A percentile compares a stretch with the other conserved stretches of the same genome.
Evolutionary conservation across 2,329 filamentous ascomycete species (phyloP).

Genomic region (Cephalotrichum gorgonifer): DNA sequence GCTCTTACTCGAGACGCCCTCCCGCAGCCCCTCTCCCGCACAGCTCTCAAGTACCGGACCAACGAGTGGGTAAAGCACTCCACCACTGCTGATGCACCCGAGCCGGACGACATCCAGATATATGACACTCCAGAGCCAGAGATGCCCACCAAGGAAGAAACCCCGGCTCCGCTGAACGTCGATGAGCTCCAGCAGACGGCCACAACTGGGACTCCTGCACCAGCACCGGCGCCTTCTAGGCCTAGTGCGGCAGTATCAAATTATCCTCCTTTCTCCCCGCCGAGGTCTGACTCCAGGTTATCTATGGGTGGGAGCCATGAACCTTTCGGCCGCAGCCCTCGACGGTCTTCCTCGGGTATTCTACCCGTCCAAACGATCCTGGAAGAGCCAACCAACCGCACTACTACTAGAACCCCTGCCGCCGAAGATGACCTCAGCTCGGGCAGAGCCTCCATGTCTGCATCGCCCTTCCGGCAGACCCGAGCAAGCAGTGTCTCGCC

Average conservation of each 20-base stretch:
- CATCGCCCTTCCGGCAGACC: slow-evolving; percentile 11
- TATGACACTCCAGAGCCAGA: slow-evolving; percentile 23
- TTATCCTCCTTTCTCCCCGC: background rate
- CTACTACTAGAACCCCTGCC: background rate
- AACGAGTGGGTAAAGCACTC: slow-evolving; percentile 96
- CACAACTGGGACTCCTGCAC: slow-evolving; percentile 33
- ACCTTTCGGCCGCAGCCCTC: background rate
- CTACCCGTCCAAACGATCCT: slow-evolving; percentile 24
- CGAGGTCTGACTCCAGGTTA: background rate
- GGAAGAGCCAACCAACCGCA: slow-evolving; percentile 23
- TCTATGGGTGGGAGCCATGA: background rate
- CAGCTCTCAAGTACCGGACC: slow-evolving; percentile 76
- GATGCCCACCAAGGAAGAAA: slow-evolving; percentile 25
- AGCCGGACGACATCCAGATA: slow-evolving; percentile 48
- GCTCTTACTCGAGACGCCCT: slow-evolving; percentile 50
- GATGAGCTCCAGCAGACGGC: slow-evolving; percentile 56
- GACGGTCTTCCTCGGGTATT: background rate
- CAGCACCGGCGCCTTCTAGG: slow-evolving; percentile 10
- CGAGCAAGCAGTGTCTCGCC: slow-evolving; percentile 15
- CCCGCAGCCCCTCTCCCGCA: slow-evolving; percentile 60
- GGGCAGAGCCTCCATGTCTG: slow-evolving; percentile 10
- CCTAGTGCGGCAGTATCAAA: background rate
- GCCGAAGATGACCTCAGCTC: background rate
- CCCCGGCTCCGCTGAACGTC: slow-evolving; percentile 51
- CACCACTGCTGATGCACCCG: slow-evolving; percentile 62